These are phyloP conservation scores for Filosporella fistucella DNA, from an alignment of 495 filamentous ascomycete species.

Conservation along the genomic window DNA sequence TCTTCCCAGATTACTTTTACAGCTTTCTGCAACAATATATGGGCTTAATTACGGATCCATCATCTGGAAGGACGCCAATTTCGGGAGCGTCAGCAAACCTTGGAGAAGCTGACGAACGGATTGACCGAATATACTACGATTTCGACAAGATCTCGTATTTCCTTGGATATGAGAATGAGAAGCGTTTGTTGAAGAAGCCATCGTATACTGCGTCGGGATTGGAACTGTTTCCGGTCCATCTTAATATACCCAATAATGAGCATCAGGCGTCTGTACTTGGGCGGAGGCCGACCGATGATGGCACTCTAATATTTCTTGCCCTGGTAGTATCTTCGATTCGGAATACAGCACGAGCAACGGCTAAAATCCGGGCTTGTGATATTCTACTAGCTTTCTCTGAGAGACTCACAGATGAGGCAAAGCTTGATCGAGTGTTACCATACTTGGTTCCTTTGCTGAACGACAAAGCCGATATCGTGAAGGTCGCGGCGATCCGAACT, in stretches of 20 bases:
- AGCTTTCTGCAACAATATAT: constrained; percentile 97
- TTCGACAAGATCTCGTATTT: constrained; percentile 98
- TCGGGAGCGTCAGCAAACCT: constrained; percentile 60
- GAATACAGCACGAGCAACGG: constrained; percentile 81
- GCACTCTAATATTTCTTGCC: constrained; percentile 86
- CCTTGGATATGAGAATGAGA: constrained; percentile 62
- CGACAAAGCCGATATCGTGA: constrained; percentile 78
- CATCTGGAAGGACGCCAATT: constrained; percentile 63
- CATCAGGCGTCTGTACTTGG: constrained; percentile 45
- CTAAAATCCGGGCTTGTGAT: constrained; percentile 87
- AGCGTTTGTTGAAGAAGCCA: constrained; percentile 25
- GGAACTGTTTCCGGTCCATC: constrained; percentile 65
- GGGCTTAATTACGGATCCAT: constrained; percentile 92
- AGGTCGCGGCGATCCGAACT: constrained; percentile 76
- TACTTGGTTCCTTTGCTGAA: constrained; percentile 78
- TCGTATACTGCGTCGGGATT: constrained; percentile 28
- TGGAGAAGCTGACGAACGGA: constrained; percentile 85
- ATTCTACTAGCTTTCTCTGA: constrained; percentile 90
- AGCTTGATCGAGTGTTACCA: constrained; percentile 89
- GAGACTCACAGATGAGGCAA: constrained; percentile 89
- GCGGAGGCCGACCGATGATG: constrained; percentile 62
- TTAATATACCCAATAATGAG: constrained; percentile 84
- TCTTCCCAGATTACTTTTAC: constrained; percentile 95
- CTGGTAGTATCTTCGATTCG: constrained; percentile 83
- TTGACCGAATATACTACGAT: constrained; percentile 86